Evolutionary conservation across 306 rosid genomes (phyloP).

Genomic region (Fragaria nilgerrensis): DNA sequence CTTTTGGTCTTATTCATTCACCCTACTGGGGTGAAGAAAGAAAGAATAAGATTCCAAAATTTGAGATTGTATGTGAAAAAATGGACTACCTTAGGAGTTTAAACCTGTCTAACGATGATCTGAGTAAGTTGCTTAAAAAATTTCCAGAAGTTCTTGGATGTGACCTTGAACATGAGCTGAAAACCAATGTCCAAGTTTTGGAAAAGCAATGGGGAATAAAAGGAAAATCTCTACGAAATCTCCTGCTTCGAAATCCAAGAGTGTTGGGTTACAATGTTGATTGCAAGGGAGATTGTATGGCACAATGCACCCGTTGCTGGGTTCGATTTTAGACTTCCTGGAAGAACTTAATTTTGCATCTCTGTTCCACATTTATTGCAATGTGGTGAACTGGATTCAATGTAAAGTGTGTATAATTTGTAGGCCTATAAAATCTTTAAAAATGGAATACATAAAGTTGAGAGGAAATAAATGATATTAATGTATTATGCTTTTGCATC

Average conservation of each 20-base stretch:
- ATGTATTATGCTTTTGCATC: background rate
- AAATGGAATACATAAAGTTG: background rate
- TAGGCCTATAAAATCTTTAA: background rate
- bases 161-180: constrained; percentile 64
- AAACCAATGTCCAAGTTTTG: constrained; percentile 60
- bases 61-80: constrained; percentile 46
- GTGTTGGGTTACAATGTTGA: constrained; percentile 83
- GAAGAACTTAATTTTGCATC: background rate
- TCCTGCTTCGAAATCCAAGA: constrained; percentile 82
- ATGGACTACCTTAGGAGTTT: constrained; percentile 69
- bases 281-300: constrained; percentile 91
- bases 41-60: constrained; percentile 49
- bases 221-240: constrained; percentile 72
- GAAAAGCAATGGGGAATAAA: constrained; percentile 73
- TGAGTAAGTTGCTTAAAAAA: constrained; percentile 73
- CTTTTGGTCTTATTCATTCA: constrained; percentile 76
- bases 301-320: constrained; percentile 97
- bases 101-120: constrained; percentile 72
- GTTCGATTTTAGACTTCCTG: constrained; percentile 61
- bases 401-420: background rate
- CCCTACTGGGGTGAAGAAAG: constrained; percentile 98
- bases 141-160: constrained; percentile 97
- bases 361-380: constrained; percentile 8
- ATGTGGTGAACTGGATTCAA: constrained; percentile 14
- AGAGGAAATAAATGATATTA: background rate